Evolutionary conservation across 1,139 yeast species (phyloP), one percentile per base, ranked within the genome.

Genomic region (Blastobotrys buckinghamii): DNA sequence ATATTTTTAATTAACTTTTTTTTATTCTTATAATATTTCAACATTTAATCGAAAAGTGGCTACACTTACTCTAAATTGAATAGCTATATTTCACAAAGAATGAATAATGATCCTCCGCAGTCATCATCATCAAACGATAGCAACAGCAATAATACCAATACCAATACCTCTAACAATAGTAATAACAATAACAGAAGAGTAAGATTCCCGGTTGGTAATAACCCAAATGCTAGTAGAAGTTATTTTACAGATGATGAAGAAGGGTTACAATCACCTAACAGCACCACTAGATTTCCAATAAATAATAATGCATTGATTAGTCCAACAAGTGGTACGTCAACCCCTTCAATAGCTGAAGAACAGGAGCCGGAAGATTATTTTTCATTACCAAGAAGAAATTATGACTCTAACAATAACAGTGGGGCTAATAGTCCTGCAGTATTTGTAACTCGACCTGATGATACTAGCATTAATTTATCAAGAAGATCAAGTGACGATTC

Each of bases 141-240:
- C n/a, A n/a, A n/a, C n/a, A n/a, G n/a, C n/a, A n/a, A n/a, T n/a
- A n/a, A n/a, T n/a, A n/a, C n/a, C n/a, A n/a, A n/a, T n/a, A n/a
- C n/a, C n/a, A n/a, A n/a, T n/a, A n/a, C n/a, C n/a, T n/a, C n/a
- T n/a, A 22, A 22, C 24, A 22, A 22, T 22, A 22, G 7, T 22
- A 22, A 22, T 7, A 22, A 22, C 7, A 22, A 22, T 22, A 22
- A 13, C n/a, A 27, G 42, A 32, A 48, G 65, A 22, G 67, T 64
- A n/a, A 57, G 67, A 4, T 64, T 64, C 43, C 66, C 67, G 2
- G 56, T 53, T 19, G 59, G 55, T 47, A 63, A 64, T 49, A 56
- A 60, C 37, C 59, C 61, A 8, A 30, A 50, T 9, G 55, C 63
- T 6, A 52, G 51, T 16, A 45, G 53, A n/a, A 60, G 61, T 9